Evolutionary conservation across 495 filamentous ascomycete genomes (phyloP).

Genomic region (Penicillium salamii): DNA sequence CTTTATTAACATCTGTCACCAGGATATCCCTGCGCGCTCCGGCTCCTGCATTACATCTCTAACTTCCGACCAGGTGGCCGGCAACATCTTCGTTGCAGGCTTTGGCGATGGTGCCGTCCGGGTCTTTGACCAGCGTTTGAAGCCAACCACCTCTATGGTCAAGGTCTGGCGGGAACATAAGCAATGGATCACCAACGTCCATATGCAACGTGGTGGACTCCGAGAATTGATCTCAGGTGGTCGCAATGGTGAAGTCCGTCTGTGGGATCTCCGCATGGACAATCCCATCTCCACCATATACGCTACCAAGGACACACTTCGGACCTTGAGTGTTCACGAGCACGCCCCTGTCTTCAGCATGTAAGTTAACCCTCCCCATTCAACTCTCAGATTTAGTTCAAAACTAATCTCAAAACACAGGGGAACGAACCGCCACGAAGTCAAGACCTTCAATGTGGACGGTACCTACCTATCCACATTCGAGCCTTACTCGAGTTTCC

Average conservation of each 20-base stretch:
- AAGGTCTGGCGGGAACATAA: constrained; percentile 94
- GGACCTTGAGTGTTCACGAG: constrained; percentile 90
- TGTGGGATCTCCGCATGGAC: constrained; percentile 94
- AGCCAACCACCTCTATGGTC: constrained; percentile 82
- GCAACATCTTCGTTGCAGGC: constrained; percentile 90
- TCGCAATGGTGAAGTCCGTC: constrained; percentile 84
- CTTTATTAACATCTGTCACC: constrained; percentile 1
- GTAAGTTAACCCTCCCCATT: constrained; percentile 53
- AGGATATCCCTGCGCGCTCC: constrained; percentile 92
- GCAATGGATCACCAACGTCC: constrained; percentile 91
- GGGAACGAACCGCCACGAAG: constrained; percentile 80
- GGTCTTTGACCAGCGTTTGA: constrained; percentile 85
- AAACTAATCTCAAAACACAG: constrained; percentile 45
- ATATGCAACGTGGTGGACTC: constrained; percentile 94
- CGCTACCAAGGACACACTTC: constrained; percentile 73
- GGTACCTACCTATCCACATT: constrained; percentile 71
- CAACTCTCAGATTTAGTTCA: not conserved
- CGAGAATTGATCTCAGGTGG: constrained; percentile 85
- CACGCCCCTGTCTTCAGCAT: constrained; percentile 95
- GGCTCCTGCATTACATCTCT: constrained; percentile 93
- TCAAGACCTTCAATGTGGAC: constrained; percentile 89
- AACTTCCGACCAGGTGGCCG: constrained; percentile 95
- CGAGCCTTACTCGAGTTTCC: constrained; percentile 85
- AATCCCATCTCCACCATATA: constrained; percentile 66
- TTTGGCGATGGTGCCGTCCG: constrained; percentile 96